phyloP scores from a whole-genome alignment of 441 rosid species.

The Euphorbia celastroides region DNA sequence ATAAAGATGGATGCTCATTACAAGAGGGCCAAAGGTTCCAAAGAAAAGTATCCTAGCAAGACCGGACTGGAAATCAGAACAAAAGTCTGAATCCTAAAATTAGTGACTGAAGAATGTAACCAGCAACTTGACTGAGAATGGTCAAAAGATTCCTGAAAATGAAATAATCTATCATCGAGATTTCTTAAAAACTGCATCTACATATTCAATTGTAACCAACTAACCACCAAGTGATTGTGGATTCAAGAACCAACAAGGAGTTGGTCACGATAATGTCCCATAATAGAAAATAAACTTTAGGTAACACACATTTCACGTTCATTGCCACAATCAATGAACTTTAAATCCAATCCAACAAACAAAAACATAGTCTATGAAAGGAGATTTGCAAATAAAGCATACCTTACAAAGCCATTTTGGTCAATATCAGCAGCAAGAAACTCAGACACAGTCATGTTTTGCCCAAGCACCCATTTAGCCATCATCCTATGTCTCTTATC shows the following conservation, averaged over 20 bases:
- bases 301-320: not conserved
- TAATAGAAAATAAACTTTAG: not conserved
- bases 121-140: not conserved
- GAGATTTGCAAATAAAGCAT: constrained; percentile 3
- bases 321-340: not conserved
- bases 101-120: not conserved
- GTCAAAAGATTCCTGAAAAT: not conserved
- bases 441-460: constrained; percentile 78
- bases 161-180: not conserved
- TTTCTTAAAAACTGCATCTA: constrained; percentile 1
- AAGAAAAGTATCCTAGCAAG: not conserved
- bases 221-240: not conserved
- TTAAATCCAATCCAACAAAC: not conserved
- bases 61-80: too few species aligned
- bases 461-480: constrained; percentile 84
- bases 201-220: not conserved
- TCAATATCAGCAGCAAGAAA: constrained; percentile 90
- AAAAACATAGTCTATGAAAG: not conserved
- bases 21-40: not conserved
- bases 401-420: constrained; percentile 83
- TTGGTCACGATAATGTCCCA: not conserved
- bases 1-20: not conserved
- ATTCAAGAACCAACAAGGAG: not conserved
- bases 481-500: constrained; percentile 78
- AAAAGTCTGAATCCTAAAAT: not conserved